phyloP scores from a whole-genome alignment of 164 flowering plant genomes.

The Dillenia suffruticosa region DNA sequence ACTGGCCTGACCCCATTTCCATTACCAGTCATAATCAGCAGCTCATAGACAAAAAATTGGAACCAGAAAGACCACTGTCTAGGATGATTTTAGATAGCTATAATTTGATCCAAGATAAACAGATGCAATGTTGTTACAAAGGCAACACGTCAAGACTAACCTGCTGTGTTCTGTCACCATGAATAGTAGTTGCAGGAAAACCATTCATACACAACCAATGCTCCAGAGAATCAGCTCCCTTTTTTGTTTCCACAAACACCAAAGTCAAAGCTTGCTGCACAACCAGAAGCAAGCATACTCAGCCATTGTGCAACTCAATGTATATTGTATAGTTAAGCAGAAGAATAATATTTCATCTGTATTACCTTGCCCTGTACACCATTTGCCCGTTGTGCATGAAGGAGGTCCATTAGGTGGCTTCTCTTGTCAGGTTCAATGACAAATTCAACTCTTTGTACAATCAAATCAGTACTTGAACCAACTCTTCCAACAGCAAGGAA shows the following conservation, averaged over 20 bases:
- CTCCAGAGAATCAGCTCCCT: constrained; percentile 60
- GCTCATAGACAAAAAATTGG: too few species aligned
- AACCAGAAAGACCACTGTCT: too few species aligned
- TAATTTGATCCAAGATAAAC: neutral
- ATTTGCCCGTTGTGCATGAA: constrained; percentile 48
- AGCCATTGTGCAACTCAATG: too few species aligned
- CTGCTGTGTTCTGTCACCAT: constrained; percentile 60
- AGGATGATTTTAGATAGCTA: too few species aligned
- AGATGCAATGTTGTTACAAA: neutral
- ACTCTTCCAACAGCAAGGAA: constrained; percentile 68
- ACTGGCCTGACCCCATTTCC: too few species aligned
- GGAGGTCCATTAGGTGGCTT: constrained; percentile 59
- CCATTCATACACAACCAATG: constrained; percentile 48
- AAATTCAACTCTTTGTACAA: constrained; percentile 54
- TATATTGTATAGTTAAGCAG: neutral
- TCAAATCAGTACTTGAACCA: constrained; percentile 65
- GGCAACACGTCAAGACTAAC: constrained; percentile 14
- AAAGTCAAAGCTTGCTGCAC: constrained; percentile 54
- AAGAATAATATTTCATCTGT: neutral
- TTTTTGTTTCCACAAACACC: constrained; percentile 68
- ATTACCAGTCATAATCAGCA: too few species aligned
- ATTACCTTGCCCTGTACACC: constrained; percentile 50
- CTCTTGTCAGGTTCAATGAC: constrained; percentile 54
- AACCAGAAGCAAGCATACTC: constrained; percentile 2
- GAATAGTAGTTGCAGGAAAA: constrained; percentile 59